Evolutionary conservation across 139 green algal genomes (phyloP).

Genomic region (Limnomonas spitsbergensis): DNA sequence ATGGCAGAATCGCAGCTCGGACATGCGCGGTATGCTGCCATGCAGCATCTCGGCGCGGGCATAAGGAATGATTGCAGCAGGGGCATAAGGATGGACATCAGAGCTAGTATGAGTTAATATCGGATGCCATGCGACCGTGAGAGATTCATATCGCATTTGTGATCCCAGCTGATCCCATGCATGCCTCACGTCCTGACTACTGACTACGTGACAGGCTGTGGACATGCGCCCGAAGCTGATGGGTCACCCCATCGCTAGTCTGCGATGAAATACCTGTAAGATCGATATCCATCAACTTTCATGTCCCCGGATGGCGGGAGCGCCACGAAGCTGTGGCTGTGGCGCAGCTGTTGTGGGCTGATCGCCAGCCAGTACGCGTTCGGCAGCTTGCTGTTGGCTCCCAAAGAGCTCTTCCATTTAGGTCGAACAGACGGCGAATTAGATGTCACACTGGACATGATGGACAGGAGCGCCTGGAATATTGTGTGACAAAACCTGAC

Average conservation of each 20-base stretch:
- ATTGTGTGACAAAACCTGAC: neutral
- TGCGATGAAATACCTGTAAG: neutral
- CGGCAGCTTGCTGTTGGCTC: conserved; percentile 17
- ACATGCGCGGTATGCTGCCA: neutral
- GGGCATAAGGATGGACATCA: no score
- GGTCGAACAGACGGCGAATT: no score
- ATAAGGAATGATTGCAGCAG: neutral
- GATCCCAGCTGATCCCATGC: neutral
- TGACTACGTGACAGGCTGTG: neutral
- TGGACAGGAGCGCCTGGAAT: neutral
- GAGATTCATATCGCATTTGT: neutral
- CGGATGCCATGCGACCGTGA: neutral
- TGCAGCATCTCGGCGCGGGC: neutral
- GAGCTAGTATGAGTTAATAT: no score
- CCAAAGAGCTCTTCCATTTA: conserved; percentile 6
- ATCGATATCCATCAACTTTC: neutral
- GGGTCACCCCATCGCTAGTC: neutral
- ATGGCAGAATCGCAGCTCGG: neutral
- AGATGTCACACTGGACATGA: neutral
- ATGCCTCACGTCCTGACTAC: neutral
- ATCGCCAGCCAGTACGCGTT: conserved; percentile 21
- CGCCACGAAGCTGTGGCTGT: neutral
- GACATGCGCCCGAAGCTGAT: neutral
- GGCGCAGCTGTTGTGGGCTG: neutral
- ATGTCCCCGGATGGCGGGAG: neutral